These are phyloP conservation scores for Aspergillus neotritici DNA, from an alignment of 2,329 filamentous ascomycete species.

Conservation along the genomic window DNA sequence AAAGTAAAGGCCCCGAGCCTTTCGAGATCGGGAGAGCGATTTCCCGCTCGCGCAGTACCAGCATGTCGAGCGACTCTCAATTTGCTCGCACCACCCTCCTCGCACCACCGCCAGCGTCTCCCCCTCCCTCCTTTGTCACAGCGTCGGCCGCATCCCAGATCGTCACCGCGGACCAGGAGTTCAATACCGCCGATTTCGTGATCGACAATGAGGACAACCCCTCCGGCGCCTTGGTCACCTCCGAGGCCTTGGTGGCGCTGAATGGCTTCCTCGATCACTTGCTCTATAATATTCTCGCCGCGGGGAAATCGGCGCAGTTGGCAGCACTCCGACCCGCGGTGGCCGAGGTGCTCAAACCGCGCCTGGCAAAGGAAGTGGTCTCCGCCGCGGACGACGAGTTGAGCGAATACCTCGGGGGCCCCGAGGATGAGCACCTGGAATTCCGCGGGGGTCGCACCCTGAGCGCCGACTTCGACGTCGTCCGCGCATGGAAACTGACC, in stretches of 20 bases:
- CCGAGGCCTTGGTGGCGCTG: conserved; percentile 67
- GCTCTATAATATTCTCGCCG: conserved; percentile 80
- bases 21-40: conserved; percentile 24
- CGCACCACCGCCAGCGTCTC: conserved; percentile 65
- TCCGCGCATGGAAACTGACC: conserved; percentile 89
- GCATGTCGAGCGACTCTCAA: conserved; percentile 35
- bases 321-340: conserved; percentile 73
- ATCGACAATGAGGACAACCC: conserved; percentile 63
- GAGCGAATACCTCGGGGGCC: conserved; percentile 75
- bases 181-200: conserved; percentile 63
- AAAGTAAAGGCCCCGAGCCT: conserved; percentile 26
- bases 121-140: conserved; percentile 81
- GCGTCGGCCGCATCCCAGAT: conserved; percentile 83
- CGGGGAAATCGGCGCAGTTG: conserved; percentile 72
- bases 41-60: conserved; percentile 36
- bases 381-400: conserved; percentile 80
- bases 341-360: conserved; percentile 78
- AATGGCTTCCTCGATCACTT: conserved; percentile 93
- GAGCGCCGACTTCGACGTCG: conserved; percentile 72
- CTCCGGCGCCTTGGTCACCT: conserved; percentile 63
- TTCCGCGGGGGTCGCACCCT: conserved; percentile 49
- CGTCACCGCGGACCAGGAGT: conserved; percentile 80
- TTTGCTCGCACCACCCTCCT: conserved; percentile 42
- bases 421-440: conserved; percentile 66
- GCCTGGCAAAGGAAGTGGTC: conserved; percentile 79